phyloP scores from a whole-genome alignment of 108 stramenopile genomes.

The Discostella pseudostelligera region DNA sequence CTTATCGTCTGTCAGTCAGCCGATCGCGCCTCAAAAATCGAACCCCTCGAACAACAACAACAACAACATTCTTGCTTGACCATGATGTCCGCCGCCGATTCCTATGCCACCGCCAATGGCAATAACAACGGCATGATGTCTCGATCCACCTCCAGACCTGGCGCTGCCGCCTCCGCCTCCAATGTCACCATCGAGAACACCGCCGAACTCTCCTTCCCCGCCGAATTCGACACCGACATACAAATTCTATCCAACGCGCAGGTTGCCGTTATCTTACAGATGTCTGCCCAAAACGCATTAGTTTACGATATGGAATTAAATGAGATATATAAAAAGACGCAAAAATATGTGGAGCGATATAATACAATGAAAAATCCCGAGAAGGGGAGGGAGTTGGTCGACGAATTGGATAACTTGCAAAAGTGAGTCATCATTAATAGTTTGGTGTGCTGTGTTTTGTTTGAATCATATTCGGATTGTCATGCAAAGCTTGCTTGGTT shows the following conservation, averaged over 20 bases:
- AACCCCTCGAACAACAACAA: too few relatives aligned
- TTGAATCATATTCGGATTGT: too few relatives aligned
- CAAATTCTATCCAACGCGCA: conserved; percentile 85
- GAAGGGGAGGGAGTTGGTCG: conserved; percentile 85
- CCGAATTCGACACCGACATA: conserved; percentile 77
- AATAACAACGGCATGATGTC: background rate
- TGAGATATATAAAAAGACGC: conserved; percentile 86
- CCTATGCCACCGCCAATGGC: background rate
- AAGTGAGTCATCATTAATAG: conserved; percentile 38
- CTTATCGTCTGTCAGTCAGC: too few relatives aligned
- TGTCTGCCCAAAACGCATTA: conserved; percentile 70
- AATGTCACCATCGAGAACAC: conserved; percentile 64
- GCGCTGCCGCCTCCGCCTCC: background rate
- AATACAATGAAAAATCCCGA: conserved; percentile 89
- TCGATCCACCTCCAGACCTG: too few relatives aligned
- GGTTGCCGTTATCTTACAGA: conserved; percentile 85
- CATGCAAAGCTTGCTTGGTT: too few relatives aligned
- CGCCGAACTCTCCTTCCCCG: conserved; percentile 77
- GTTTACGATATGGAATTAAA: conserved; percentile 81
- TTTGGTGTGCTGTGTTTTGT: conserved; percentile 11
- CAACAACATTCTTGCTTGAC: too few relatives aligned
- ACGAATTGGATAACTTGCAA: conserved; percentile 88
- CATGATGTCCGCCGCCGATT: background rate
- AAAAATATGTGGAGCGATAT: conserved; percentile 84
- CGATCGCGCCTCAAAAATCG: too few relatives aligned